Evolutionary conservation across 169 alveolate genomes (phyloP).

Genomic region (Plasmodium berghei): DNA sequence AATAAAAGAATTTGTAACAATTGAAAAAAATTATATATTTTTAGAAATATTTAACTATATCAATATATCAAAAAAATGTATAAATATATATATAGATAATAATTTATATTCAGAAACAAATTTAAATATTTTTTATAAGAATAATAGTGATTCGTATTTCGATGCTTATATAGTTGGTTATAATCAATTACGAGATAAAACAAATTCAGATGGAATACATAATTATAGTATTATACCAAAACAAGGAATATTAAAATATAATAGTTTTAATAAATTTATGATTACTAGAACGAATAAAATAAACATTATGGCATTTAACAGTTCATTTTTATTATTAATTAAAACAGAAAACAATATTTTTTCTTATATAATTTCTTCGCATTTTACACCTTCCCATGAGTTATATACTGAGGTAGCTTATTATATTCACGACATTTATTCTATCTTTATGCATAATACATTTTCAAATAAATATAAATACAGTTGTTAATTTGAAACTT

Average conservation of each 20-base stretch:
- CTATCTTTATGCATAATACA: background rate
- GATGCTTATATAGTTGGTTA: constrained; percentile 43
- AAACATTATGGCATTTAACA: constrained; percentile 3
- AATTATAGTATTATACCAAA: constrained; percentile 26
- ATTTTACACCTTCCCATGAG: background rate
- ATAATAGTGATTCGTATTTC: constrained; percentile 43
- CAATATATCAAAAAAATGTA: constrained; percentile 27
- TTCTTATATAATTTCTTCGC: constrained; percentile 50
- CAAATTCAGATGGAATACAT: constrained; percentile 7
- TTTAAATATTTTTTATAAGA: constrained; percentile 43
- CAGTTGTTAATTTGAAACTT: background rate
- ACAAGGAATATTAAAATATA: constrained; percentile 43
- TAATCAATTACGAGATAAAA: constrained; percentile 4
- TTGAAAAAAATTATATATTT: constrained; percentile 21
- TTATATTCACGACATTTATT: too few species aligned
- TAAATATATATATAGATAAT: constrained; percentile 25
- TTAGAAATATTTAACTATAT: constrained; percentile 45
- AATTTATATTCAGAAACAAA: constrained; percentile 41
- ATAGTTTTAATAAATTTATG: constrained; percentile 19
- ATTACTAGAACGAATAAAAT: constrained; percentile 34
- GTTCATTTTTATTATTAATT: constrained; percentile 20
- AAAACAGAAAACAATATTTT: constrained; percentile 36
- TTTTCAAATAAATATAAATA: background rate
- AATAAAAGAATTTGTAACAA: background rate
- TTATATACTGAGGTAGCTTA: background rate